These are phyloP conservation scores for Citrus unshiu DNA, from an alignment of 345 rosid genomes.

Conservation along the genomic window DNA sequence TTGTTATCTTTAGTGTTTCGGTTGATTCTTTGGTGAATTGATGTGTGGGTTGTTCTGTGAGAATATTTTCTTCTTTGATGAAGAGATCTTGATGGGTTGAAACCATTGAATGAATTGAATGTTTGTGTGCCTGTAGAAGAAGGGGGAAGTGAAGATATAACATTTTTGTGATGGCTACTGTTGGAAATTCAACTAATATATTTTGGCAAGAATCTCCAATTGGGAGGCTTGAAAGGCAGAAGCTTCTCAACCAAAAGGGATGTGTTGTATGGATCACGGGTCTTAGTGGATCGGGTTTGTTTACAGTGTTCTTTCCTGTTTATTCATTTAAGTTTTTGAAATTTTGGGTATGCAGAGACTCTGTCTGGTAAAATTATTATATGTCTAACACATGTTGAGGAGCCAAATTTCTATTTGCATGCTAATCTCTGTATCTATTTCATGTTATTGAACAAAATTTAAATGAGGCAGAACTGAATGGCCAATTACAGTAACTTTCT, in stretches of 20 bases:
- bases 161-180: conserved; percentile 51
- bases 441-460: background rate
- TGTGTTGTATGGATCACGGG: conserved; percentile 97
- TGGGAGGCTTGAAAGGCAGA: conserved; percentile 77
- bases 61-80: no score
- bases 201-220: conserved; percentile 90
- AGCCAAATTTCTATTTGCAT: background rate
- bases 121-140: background rate
- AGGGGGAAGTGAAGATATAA: conserved; percentile 12
- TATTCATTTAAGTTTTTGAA: background rate
- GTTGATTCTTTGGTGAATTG: no score
- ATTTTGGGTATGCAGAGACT: background rate
- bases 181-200: conserved; percentile 67
- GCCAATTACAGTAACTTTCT: background rate
- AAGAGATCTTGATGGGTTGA: conserved; percentile 1
- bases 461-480: background rate
- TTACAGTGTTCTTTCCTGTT: background rate
- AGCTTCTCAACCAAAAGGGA: conserved; percentile 73
- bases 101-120: conserved; percentile 1
- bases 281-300: conserved; percentile 91
- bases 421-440: background rate
- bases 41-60: no score
- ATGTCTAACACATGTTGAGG: background rate
- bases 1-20: background rate
- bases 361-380: background rate